Base-by-base conservation (phyloP, 2,329 filamentous ascomycete genomes). In the Diplodia intermedia region DNA sequence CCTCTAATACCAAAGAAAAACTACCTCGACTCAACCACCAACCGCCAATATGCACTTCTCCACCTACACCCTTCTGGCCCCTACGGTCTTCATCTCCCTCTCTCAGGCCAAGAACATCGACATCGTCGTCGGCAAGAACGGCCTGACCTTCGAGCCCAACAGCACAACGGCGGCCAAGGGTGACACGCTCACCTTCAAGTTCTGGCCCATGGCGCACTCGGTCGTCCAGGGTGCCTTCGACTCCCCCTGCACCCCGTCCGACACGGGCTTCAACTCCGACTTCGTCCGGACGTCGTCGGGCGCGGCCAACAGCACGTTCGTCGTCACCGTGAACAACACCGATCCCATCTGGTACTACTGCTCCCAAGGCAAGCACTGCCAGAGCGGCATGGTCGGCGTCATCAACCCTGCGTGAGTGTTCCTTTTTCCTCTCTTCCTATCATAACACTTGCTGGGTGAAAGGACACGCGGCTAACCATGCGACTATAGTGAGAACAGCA, bases 311-410 rank as follows among this genome's bases (percentile, higher is more conserved):
- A 71, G 67, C 56, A 75, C 74, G 7, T 80, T 77, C 72, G 74
- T 72, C 55, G 73, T 76, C 69, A 73, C 72, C 15, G 76, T 80
- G 68, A 78, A 79, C 56, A 76, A 74, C 49, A 77, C 76, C 15
- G 70, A 73, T 15, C 79, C 79, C n/a, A 71, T 79, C 69, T 79
- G 77, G 75, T 78, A 78, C 73, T 80, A 80, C 74, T 80, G 79
- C 74, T 74, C 76, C n/a, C 77, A 78, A 66, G 77, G 71, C 61
- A 67, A 71, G 71, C 79, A 80, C 69, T 80, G 79, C 73, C 75
- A 79, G 69, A 66, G 47, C 49, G 78, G 78, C 62, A 80, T 80
- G 79, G 79, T 79, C 36, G 78, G 76, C 71, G 78, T 77, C 4
- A 78, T 80, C 73, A 80, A 80, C 73, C 72, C 73, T 66, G 72